Evolutionary conservation across 495 filamentous ascomycete species (phyloP).

Genomic region (Hypoxylon perforatum): DNA sequence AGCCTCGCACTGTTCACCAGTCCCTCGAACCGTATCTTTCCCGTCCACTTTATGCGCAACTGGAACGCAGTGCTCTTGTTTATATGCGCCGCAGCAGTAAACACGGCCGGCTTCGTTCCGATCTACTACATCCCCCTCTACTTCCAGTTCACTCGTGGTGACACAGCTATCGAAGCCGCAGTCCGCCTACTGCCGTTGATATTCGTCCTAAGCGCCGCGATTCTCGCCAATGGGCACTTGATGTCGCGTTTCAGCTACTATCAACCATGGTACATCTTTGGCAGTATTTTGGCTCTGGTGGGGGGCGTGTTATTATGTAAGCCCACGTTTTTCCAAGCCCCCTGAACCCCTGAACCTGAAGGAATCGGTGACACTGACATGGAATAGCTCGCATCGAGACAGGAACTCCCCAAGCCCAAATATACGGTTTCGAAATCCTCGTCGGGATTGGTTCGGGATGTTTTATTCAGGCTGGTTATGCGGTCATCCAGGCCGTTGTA

Average conservation of each 20-base stretch:
- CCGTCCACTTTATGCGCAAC: slow-evolving; percentile 3
- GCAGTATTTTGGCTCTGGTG: slow-evolving; percentile 65
- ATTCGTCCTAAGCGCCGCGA: slow-evolving; percentile 53
- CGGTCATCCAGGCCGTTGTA: slow-evolving; percentile 62
- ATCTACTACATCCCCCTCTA: slow-evolving; percentile 58
- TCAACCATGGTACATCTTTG: slow-evolving; percentile 46
- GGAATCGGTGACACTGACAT: too few species aligned
- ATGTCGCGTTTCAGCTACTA: slow-evolving; percentile 1
- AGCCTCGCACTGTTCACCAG: slow-evolving; percentile 16
- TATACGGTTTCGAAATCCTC: slow-evolving; percentile 64
- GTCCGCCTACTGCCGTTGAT: slow-evolving; percentile 66
- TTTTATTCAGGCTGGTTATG: slow-evolving; percentile 59
- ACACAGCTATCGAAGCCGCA: slow-evolving; percentile 56
- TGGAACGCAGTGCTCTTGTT: slow-evolving; percentile 3
- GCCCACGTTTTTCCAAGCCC: too few species aligned
- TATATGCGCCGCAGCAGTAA: slow-evolving; percentile 46
- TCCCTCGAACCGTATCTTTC: neutral
- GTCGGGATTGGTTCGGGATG: slow-evolving; percentile 61
- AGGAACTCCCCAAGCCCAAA: too few species aligned
- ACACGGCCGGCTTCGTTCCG: slow-evolving; percentile 47
- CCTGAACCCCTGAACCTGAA: slow-evolving; percentile 15
- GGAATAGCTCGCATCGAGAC: too few species aligned
- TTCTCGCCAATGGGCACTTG: slow-evolving; percentile 33
- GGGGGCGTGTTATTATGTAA: slow-evolving; percentile 51
- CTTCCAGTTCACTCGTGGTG: slow-evolving; percentile 62